Evolutionary conservation across 1,139 yeast genomes (phyloP), one percentile per base, ranked within the genome.

Genomic region (Candida sp.): DNA sequence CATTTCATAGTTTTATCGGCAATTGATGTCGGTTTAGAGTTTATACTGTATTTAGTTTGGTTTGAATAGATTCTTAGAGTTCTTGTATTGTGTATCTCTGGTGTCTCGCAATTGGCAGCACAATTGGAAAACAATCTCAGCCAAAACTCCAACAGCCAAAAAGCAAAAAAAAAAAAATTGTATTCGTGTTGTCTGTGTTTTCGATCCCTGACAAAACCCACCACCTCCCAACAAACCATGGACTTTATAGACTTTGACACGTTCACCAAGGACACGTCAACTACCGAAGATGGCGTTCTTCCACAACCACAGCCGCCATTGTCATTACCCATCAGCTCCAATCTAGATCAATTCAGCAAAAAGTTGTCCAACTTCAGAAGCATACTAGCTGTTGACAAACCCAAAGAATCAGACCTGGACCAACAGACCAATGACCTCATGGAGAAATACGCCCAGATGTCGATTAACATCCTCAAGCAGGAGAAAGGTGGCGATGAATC

Each of bases 241-340:
- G 82, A 77, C 59, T 77, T 75, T 56, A 66, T 77, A 46, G 81
- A 73, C 56, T 75, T 71, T 50, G 80, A 75, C 47, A 62, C 77
- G 26, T 72, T 70, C 51, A 65, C 65, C 43, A 49, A 50, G 23
- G 50, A 50, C 23, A 58, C 54, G 27, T 46, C 48, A 17, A 42
- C 48, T 30, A 22, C 35, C 3, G 33, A 46, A 9, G 62, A 60
- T 33, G 71, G 64, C 45, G 63, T 62, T 48, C 61, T 72, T 26
- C 80, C 80, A 4, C 75, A 72, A 46, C 81, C 81, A 4, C 80
- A 76, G 52, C 80, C 80, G 23, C 74, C 81, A n/a, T 67, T 77
- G 34, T 66, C 78, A n/a, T 58, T 77, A 28, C 79, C 81, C 2
- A 62, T 75, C 11, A 62, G 75, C 17, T 59, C 78, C n/a, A 75